Conservation (phyloP, 2,329 filamentous ascomycete species). For the Sporothrix sp. region DNA sequence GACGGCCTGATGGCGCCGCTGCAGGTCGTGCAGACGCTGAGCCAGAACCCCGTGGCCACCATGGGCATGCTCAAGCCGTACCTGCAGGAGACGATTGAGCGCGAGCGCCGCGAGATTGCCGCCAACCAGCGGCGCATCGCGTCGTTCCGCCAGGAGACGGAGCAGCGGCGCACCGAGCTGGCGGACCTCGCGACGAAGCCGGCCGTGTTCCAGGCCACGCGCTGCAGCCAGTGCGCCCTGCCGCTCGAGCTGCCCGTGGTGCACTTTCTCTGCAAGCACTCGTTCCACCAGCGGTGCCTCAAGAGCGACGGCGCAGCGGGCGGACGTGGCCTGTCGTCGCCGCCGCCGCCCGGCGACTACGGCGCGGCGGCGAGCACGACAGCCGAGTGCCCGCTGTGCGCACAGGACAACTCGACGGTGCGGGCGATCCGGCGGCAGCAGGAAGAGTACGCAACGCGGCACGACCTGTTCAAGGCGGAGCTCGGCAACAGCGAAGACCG, state of each 20-base stretch:
- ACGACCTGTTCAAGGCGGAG: constrained; percentile 81
- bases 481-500: constrained; percentile 67
- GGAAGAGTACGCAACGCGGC: constrained; percentile 73
- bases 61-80: constrained; percentile 98
- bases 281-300: constrained; percentile 87
- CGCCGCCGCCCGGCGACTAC: neutral
- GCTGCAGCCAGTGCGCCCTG: constrained; percentile 73
- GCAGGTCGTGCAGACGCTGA: constrained; percentile 88
- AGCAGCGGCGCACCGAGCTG: constrained; percentile 68
- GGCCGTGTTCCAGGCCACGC: constrained; percentile 78
- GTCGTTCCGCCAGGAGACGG: constrained; percentile 76
- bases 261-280: constrained; percentile 95
- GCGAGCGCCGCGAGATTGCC: constrained; percentile 77
- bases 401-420: constrained; percentile 75
- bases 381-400: constrained; percentile 77
- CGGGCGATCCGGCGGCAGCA: constrained; percentile 78
- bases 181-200: constrained; percentile 68
- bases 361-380: neutral
- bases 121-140: constrained; percentile 70
- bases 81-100: constrained; percentile 75
- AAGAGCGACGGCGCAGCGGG: constrained; percentile 29
- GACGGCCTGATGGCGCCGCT: constrained; percentile 91
- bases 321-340: constrained; percentile 36
- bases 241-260: constrained; percentile 79
- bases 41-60: constrained; percentile 62